Conservation (phyloP, 129 eudicot species). For the Apium graveolens region DNA sequence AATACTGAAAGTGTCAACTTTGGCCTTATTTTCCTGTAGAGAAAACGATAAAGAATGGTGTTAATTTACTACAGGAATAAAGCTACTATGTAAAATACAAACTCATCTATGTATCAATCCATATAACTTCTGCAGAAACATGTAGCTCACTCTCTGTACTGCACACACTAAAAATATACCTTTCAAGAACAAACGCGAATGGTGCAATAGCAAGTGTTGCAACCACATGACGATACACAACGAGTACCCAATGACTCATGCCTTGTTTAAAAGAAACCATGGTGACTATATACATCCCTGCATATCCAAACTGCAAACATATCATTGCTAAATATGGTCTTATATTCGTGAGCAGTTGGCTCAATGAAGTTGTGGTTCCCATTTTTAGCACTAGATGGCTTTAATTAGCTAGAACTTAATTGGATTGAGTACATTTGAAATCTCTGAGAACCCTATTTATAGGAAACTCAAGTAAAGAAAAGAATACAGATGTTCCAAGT, state of each 20-base stretch:
- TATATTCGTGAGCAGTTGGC: neutral
- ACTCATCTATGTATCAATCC: neutral
- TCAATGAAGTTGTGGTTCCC: neutral
- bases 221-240: slow-evolving; percentile 26
- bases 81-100: neutral
- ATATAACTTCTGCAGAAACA: neutral
- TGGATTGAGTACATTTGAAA: neutral
- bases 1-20: slow-evolving; percentile 60
- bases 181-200: slow-evolving; percentile 48
- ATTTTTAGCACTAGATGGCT: neutral
- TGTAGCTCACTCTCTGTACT: neutral
- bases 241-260: slow-evolving; percentile 28
- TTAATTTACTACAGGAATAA: neutral
- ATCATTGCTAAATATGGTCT: slow-evolving; percentile 26
- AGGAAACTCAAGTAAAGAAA: slow-evolving; percentile 2
- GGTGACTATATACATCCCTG: slow-evolving; percentile 29
- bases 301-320: slow-evolving; percentile 26
- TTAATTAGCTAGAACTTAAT: neutral
- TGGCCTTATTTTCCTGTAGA: slow-evolving; percentile 68
- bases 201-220: slow-evolving; percentile 25
- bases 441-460: slow-evolving; percentile 4
- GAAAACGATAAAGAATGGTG: neutral
- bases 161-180: slow-evolving; percentile 21
- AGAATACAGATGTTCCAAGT: neutral
- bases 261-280: slow-evolving; percentile 21